A percentile compares a stretch with the other conserved stretches of the same genome.
Conservation (phyloP, 2,329 filamentous ascomycete genomes). For the Aspergillus amoenus region DNA sequence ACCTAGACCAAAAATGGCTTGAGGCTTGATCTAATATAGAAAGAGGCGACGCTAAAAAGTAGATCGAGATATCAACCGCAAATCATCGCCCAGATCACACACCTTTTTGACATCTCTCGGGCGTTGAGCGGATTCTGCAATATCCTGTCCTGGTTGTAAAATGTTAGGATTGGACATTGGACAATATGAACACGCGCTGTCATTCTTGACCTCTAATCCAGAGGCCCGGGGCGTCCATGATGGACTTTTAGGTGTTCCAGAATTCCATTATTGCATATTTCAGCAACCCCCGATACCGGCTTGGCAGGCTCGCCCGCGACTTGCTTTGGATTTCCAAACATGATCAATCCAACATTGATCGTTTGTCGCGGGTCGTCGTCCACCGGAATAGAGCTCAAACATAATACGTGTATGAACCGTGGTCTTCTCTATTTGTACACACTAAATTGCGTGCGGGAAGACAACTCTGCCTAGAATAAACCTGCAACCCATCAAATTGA, state of each 20-base stretch:
- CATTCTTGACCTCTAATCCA: neutral
- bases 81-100: constrained; percentile 10
- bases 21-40: constrained; percentile 11
- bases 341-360: neutral
- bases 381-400: neutral
- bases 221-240: constrained; percentile 2
- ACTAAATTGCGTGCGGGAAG: neutral
- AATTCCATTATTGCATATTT: constrained; percentile 1
- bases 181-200: constrained; percentile 17
- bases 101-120: constrained; percentile 6
- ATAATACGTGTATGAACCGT: neutral
- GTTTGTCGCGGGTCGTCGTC: neutral
- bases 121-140: constrained; percentile 7
- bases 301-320: neutral
- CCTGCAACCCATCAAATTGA: neutral
- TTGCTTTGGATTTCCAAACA: neutral
- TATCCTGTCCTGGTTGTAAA: neutral
- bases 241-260: neutral
- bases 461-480: neutral
- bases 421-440: neutral
- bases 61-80: constrained; percentile 13
- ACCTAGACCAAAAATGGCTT: constrained; percentile 6
- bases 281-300: neutral
- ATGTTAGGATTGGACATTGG: neutral
- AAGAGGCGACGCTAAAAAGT: constrained; percentile 11